Conservation (phyloP, 306 rosid genomes). For the Pyrus communis region DNA sequence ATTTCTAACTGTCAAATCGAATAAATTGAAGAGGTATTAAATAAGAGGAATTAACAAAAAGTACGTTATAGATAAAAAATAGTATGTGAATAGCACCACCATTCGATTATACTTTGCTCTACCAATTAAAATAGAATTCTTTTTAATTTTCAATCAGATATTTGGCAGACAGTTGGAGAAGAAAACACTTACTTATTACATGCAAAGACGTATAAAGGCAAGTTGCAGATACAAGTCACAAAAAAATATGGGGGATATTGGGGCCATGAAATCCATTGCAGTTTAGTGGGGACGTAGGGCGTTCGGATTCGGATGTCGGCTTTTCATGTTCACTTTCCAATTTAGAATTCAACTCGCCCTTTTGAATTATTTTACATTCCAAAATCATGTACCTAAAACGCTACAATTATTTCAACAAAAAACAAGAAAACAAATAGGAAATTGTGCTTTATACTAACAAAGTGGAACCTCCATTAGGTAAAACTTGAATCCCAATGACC, state of each 20-base stretch:
- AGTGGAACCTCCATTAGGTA: not conserved
- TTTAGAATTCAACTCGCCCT: not conserved
- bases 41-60: too few relatives aligned
- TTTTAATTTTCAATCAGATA: not conserved
- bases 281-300: slow-evolving; percentile 4
- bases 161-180: not conserved
- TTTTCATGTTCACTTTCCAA: not conserved
- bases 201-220: not conserved
- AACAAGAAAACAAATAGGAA: not conserved
- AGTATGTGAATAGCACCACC: too few relatives aligned
- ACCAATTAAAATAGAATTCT: not conserved
- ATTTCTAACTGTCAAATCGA: too few relatives aligned
- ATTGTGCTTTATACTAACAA: not conserved
- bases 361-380: not conserved
- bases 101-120: not conserved
- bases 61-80: too few relatives aligned
- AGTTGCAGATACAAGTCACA: slow-evolving; percentile 4
- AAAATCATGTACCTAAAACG: not conserved
- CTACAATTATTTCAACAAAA: not conserved
- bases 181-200: not conserved
- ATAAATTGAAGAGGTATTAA: too few relatives aligned
- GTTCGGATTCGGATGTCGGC: slow-evolving; percentile 27
- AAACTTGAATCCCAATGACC: not conserved
- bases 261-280: slow-evolving; percentile 14
- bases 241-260: not conserved